These are phyloP conservation scores for Zangia roseola DNA, from an alignment of 768 basidiomycete genomes.

Conservation along the genomic window DNA sequence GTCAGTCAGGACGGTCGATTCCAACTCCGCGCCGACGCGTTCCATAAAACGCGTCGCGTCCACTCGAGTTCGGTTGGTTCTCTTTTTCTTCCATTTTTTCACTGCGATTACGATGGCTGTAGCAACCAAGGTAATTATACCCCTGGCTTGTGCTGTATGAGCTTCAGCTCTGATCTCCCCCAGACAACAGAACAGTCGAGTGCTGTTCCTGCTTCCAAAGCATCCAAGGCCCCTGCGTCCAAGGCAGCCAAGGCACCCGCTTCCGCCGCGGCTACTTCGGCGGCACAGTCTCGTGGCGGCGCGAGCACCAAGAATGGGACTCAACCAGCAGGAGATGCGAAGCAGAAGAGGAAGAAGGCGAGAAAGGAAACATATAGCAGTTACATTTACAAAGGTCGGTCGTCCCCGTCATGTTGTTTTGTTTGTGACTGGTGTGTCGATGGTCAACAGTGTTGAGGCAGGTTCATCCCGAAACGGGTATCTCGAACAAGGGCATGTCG, in stretches of 20 bases:
- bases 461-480: slow-evolving; percentile 74
- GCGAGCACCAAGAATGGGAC: slow-evolving; percentile 13
- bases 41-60: too few relatives aligned
- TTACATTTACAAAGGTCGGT: slow-evolving; percentile 62
- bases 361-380: slow-evolving; percentile 60
- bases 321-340: slow-evolving; percentile 34
- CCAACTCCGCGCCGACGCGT: too few relatives aligned
- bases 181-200: not conserved
- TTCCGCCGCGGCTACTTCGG: slow-evolving; percentile 33
- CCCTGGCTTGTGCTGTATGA: too few relatives aligned
- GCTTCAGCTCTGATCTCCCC: too few relatives aligned
- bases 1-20: too few relatives aligned
- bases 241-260: slow-evolving; percentile 55
- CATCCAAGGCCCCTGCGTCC: slow-evolving; percentile 36
- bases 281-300: slow-evolving; percentile 34
- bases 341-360: slow-evolving; percentile 55
- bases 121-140: too few relatives aligned
- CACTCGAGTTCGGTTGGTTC: too few relatives aligned
- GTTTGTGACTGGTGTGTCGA: not conserved
- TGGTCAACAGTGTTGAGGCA: slow-evolving; percentile 54
- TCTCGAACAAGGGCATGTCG: slow-evolving; percentile 65
- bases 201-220: slow-evolving; percentile 31
- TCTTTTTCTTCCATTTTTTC: too few relatives aligned
- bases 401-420: too few relatives aligned
- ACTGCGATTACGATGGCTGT: too few relatives aligned